Percentiles rank a stretch among this genome's conserved stretches.
Evolutionary conservation across 164 flowering plant species (phyloP).

Genomic region (Vitis riparia): DNA sequence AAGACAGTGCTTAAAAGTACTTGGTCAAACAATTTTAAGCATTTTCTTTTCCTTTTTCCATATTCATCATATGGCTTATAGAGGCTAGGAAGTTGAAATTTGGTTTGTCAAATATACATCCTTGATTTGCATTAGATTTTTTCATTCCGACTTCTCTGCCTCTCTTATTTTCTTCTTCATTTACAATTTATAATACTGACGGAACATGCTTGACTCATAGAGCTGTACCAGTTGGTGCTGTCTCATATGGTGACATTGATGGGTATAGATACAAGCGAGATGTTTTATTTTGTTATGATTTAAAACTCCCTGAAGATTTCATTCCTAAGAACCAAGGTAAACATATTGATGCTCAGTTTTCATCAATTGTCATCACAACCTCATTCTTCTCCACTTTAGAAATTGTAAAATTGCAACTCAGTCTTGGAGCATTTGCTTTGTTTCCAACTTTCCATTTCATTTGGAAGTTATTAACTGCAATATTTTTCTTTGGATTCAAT

Average conservation of each 20-base stretch:
- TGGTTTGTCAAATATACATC: background rate
- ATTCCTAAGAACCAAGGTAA: conserved; percentile 74
- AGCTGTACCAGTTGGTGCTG: conserved; percentile 81
- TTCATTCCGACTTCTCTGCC: background rate
- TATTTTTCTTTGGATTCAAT: background rate
- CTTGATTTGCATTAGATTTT: background rate
- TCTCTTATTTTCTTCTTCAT: background rate
- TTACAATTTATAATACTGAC: background rate
- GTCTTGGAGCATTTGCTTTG: background rate
- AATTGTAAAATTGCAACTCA: no score
- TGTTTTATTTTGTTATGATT: conserved; percentile 87
- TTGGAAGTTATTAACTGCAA: background rate
- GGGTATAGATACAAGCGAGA: conserved; percentile 76
- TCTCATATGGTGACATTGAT: conserved; percentile 80
- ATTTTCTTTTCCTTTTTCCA: background rate
- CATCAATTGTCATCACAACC: background rate
- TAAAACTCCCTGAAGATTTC: conserved; percentile 77
- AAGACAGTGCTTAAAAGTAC: no score
- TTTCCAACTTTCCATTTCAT: background rate
- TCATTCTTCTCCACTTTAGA: background rate
- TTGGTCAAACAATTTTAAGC: no score
- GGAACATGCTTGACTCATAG: conserved; percentile 34
- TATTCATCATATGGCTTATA: conserved; percentile 2
- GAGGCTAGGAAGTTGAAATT: background rate
- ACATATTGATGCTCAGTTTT: background rate